These are phyloP conservation scores for Volvariella surrecta DNA, from an alignment of 1,284 basidiomycete genomes.

Conservation along the genomic window DNA sequence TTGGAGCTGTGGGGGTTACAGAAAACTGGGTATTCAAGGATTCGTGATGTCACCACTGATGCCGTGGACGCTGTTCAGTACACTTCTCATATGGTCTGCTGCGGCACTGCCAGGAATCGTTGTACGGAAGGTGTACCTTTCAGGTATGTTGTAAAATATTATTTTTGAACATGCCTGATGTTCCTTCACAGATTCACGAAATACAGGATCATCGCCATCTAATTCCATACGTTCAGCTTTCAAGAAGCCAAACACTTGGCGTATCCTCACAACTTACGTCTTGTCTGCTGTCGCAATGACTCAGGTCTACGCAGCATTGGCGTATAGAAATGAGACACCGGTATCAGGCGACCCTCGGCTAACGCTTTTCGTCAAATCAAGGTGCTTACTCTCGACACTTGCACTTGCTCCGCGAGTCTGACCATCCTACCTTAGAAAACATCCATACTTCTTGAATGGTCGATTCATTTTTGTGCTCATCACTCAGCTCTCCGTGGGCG, in stretches of 20 bases:
- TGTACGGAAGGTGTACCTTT: slow-evolving; percentile 44
- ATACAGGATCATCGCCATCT: slow-evolving; percentile 42
- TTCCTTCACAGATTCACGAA: slow-evolving; percentile 32
- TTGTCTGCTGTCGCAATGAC: slow-evolving; percentile 34
- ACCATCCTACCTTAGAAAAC: slow-evolving; percentile 36
- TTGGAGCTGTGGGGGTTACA: slow-evolving; percentile 27
- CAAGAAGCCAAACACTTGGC: slow-evolving; percentile 35
- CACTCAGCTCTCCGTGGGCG: slow-evolving; percentile 39
- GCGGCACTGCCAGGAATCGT: slow-evolving; percentile 42
- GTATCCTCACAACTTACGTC: slow-evolving; percentile 33
- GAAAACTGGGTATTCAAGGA: slow-evolving; percentile 20
- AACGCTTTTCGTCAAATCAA: slow-evolving; percentile 54
- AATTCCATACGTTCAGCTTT: slow-evolving; percentile 35
- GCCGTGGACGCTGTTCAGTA: slow-evolving; percentile 24
- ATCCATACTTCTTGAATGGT: slow-evolving; percentile 63
- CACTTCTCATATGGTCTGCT: slow-evolving; percentile 22
- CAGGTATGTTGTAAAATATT: slow-evolving; percentile 29
- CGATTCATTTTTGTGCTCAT: slow-evolving; percentile 48
- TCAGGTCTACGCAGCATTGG: slow-evolving; percentile 29
- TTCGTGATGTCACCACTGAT: slow-evolving; percentile 27
- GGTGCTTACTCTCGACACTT: slow-evolving; percentile 26
- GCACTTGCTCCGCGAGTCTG: neutral
- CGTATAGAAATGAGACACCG: slow-evolving; percentile 23
- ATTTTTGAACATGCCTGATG: neutral
- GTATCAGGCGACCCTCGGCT: slow-evolving; percentile 31